Evolutionary conservation across 108 stramenopile genomes (phyloP).

Genomic region (Cylindrotheca closterium): DNA sequence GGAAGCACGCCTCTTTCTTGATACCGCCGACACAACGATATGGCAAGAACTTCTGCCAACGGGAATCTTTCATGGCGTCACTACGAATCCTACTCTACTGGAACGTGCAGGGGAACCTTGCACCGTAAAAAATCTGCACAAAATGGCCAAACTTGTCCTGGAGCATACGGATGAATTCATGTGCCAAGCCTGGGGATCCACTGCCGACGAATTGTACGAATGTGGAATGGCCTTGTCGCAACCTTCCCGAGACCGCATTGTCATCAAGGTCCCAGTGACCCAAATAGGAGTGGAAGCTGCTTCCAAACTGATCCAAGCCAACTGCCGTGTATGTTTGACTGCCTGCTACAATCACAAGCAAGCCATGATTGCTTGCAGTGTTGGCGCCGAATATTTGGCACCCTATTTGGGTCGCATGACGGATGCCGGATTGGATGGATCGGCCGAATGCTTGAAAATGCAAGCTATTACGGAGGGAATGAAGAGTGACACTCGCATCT

Average conservation of each 20-base stretch:
- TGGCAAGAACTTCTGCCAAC: conserved; percentile 58
- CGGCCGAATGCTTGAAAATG: conserved; percentile 54
- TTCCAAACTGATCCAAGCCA: conserved; percentile 41
- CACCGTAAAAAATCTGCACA: conserved; percentile 50
- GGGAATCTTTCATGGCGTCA: conserved; percentile 71
- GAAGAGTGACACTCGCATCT: conserved; percentile 56
- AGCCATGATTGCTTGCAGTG: conserved; percentile 51
- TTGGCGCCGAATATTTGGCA: conserved; percentile 66
- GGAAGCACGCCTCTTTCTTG: conserved; percentile 55
- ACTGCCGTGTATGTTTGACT: conserved; percentile 67
- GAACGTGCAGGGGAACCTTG: conserved; percentile 52
- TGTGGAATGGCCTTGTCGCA: conserved; percentile 54
- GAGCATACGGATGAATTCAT: conserved; percentile 57
- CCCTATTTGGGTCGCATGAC: conserved; percentile 55
- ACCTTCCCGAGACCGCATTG: conserved; percentile 51
- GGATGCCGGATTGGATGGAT: conserved; percentile 65
- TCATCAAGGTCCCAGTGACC: conserved; percentile 71
- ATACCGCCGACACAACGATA: conserved; percentile 51
- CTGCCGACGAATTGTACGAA: conserved; percentile 52
- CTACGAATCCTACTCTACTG: conserved; percentile 65
- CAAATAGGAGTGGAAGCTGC: conserved; percentile 52
- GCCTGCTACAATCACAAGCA: conserved; percentile 62
- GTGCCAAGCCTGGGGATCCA: conserved; percentile 70
- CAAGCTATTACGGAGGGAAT: conserved; percentile 57
- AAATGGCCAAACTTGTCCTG: conserved; percentile 39